These are phyloP conservation scores for Andrographis paniculata DNA, from an alignment of 305 asterid genomes.

Conservation along the genomic window DNA sequence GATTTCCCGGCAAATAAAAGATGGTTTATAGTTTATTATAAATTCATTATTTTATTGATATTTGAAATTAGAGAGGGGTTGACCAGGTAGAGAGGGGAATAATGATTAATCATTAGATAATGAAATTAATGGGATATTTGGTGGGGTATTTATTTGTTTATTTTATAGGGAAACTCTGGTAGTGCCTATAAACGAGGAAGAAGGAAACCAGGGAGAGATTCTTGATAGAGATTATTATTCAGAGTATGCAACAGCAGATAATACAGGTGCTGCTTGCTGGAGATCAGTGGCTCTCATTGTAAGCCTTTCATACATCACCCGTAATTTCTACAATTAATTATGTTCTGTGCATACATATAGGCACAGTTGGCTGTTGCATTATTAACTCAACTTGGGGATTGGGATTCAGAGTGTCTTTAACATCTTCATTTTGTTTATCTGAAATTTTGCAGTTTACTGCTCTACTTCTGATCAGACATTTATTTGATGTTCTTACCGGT, in stretches of 20 bases:
- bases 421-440: no score
- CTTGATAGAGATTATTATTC: slow-evolving; percentile 16
- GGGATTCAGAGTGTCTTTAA: no score
- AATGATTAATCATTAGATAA: background rate
- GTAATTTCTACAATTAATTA: no score
- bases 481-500: slow-evolving; percentile 27
- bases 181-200: slow-evolving; percentile 33
- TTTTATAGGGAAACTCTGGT: slow-evolving; percentile 35
- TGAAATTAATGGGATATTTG: background rate
- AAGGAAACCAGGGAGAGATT: slow-evolving; percentile 20
- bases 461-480: slow-evolving; percentile 44
- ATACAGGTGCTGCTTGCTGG: no score
- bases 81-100: background rate
- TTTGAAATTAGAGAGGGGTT: background rate
- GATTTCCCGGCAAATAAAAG: background rate
- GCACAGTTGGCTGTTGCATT: no score
- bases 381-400: no score
- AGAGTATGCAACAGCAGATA: background rate
- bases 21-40: background rate
- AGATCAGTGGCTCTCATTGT: no score
- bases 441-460: slow-evolving; percentile 42
- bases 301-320: no score
- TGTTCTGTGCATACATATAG: no score
- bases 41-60: background rate
- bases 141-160: slow-evolving; percentile 7